Conservation (phyloP, 768 basidiomycete species). For the Hebeloma cylindrosporum region DNA sequence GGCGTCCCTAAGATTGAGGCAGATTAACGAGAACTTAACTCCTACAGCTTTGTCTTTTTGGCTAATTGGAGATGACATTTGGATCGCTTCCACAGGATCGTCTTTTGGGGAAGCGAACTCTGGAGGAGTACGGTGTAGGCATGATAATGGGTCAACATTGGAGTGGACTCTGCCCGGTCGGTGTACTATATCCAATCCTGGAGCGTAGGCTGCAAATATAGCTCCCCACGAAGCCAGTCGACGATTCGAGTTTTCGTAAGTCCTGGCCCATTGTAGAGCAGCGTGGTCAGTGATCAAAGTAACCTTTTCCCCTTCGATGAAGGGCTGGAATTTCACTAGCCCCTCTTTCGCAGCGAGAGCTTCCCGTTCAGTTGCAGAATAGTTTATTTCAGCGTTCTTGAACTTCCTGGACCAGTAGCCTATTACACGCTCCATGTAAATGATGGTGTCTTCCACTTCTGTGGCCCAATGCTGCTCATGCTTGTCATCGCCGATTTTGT, state of each 20-base stretch:
- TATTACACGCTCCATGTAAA: constrained; percentile 11
- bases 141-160: constrained; percentile 10
- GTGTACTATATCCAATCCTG: constrained; percentile 9
- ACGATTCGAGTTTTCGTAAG: constrained; percentile 9
- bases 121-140: constrained; percentile 1
- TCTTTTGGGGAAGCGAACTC: too few relatives aligned
- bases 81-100: too few relatives aligned
- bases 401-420: constrained; percentile 8
- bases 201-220: constrained; percentile 11
- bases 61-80: too few relatives aligned
- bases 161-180: constrained; percentile 6
- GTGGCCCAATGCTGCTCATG: constrained; percentile 6
- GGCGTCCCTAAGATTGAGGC: too few relatives aligned
- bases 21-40: too few relatives aligned
- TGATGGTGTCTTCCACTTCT: constrained; percentile 4
- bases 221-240: constrained; percentile 12
- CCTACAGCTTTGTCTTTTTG: too few relatives aligned
- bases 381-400: constrained; percentile 12
- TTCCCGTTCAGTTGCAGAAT: constrained; percentile 14
- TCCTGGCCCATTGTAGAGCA: constrained; percentile 6
- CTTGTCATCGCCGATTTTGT: not conserved
- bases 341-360: constrained; percentile 10
- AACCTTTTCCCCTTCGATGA: constrained; percentile 11
- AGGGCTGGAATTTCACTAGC: constrained; percentile 11
- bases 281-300: constrained; percentile 11